A percentile compares a stretch with the other conserved stretches of the same genome.
Evolutionary conservation across 169 alveolate genomes (phyloP).

Genomic region (Plasmodium vivax): DNA sequence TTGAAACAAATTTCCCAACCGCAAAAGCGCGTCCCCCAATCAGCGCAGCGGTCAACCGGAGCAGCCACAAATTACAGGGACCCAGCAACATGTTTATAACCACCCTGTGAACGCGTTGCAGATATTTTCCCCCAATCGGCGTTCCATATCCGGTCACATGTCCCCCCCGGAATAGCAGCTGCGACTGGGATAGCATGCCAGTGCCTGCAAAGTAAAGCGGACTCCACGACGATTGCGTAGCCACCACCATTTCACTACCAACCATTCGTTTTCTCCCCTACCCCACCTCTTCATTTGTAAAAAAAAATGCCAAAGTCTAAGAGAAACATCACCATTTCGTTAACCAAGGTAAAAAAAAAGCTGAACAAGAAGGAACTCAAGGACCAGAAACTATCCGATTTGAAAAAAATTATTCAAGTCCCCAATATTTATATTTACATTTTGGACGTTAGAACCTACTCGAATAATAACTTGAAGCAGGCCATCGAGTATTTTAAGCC

Average conservation of each 20-base stretch:
- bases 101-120: not conserved
- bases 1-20: not conserved
- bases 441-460: constrained; percentile 56
- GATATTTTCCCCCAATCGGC: not conserved
- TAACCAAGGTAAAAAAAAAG: constrained; percentile 73
- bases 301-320: constrained; percentile 70
- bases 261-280: not conserved
- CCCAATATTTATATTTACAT: constrained; percentile 62
- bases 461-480: constrained; percentile 60
- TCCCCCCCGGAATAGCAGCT: not conserved
- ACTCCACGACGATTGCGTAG: not conserved
- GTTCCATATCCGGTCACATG: not conserved
- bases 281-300: not conserved
- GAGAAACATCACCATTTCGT: constrained; percentile 57
- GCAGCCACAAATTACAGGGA: not conserved
- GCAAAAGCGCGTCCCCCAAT: not conserved
- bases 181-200: not conserved
- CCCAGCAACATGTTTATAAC: not conserved
- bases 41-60: not conserved
- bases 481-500: constrained; percentile 73
- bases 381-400: constrained; percentile 17
- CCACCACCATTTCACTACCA: not conserved
- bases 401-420: constrained; percentile 36
- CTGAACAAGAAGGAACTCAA: constrained; percentile 67
- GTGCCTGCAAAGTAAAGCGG: not conserved